Conservation (phyloP, 2,329 filamentous ascomycete genomes). For the Paecilomyces dactylethromorphus region DNA sequence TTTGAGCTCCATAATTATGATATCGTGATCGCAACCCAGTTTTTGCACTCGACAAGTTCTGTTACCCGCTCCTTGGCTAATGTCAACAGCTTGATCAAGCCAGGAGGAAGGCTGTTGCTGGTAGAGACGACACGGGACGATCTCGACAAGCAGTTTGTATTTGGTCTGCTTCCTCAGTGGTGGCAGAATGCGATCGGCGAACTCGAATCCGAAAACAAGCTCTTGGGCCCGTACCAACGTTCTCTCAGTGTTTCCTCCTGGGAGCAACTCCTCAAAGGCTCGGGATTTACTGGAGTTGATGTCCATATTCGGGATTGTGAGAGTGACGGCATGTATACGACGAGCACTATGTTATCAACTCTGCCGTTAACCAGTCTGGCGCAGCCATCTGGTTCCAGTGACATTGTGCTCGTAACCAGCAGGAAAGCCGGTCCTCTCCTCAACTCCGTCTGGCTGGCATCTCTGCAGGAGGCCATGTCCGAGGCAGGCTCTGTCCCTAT, state of each 20-base stretch:
- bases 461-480: neutral
- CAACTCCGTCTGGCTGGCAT: neutral
- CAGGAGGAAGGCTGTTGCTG: conserved; percentile 40
- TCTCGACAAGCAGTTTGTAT: conserved; percentile 8
- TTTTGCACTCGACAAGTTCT: conserved; percentile 27
- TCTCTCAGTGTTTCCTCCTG: neutral
- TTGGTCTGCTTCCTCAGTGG: conserved; percentile 17
- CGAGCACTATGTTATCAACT: neutral
- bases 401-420: neutral
- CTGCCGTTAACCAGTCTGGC: neutral
- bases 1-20: conserved; percentile 28
- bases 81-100: conserved; percentile 29
- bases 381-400: neutral
- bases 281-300: neutral
- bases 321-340: neutral
- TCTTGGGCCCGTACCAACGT: neutral
- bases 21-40: conserved; percentile 31
- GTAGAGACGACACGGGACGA: conserved; percentile 27
- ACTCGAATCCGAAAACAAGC: neutral
- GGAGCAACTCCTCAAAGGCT: neutral
- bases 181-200: conserved; percentile 14
- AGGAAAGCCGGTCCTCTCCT: neutral
- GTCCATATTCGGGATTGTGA: neutral
- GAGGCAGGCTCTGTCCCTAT: neutral
- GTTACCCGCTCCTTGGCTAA: conserved; percentile 19